phyloP scores from a whole-genome alignment of 23 red algal species.

The Agarophyton chilense region DNA sequence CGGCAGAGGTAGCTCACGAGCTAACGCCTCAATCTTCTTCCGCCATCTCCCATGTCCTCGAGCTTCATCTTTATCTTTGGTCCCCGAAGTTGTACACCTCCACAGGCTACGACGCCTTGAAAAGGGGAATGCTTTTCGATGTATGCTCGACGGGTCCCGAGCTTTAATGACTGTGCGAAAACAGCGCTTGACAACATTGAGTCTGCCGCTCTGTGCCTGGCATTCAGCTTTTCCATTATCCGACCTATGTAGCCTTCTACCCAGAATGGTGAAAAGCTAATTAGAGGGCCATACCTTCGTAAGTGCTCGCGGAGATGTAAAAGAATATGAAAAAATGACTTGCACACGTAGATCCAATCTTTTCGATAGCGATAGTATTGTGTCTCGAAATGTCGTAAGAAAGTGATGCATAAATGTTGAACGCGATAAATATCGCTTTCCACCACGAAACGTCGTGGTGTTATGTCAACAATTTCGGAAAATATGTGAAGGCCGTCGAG shows the following conservation, averaged over 20 bases:
- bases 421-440: neutral
- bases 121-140: too few species aligned
- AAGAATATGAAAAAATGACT: constrained; percentile 11
- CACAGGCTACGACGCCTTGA: neutral
- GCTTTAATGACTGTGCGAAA: neutral
- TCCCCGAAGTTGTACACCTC: neutral
- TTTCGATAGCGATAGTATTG: neutral
- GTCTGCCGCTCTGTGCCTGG: neutral
- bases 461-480: constrained; percentile 1
- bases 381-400: neutral
- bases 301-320: neutral
- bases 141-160: too few species aligned
- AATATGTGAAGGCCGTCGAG: neutral
- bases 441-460: neutral
- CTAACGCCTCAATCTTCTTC: neutral
- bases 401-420: neutral
- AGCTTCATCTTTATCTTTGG: neutral
- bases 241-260: constrained; percentile 25
- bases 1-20: neutral
- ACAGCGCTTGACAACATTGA: neutral
- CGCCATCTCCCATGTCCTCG: neutral
- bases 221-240: neutral
- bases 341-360: neutral
- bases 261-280: constrained; percentile 11
- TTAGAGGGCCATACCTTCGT: neutral